phyloP scores from a whole-genome alignment of 1,284 basidiomycete genomes.

The Ustilago loliicola region DNA sequence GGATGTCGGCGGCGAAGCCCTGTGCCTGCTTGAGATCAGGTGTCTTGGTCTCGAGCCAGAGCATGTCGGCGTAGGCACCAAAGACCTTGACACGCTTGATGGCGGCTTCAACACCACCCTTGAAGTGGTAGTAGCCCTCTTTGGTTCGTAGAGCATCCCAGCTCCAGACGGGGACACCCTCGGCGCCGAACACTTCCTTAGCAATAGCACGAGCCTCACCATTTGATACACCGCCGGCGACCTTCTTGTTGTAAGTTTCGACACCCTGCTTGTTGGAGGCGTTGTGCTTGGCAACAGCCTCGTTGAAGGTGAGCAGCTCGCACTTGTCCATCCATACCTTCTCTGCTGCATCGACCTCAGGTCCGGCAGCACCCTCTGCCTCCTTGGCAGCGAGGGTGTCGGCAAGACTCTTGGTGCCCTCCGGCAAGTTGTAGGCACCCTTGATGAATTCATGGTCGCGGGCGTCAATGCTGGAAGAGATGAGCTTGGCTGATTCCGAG shows the following conservation, averaged over 20 bases:
- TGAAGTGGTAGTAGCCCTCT: slow-evolving; percentile 92
- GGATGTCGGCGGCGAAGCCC: slow-evolving; percentile 82
- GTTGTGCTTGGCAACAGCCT: slow-evolving; percentile 76
- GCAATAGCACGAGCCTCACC: slow-evolving; percentile 81
- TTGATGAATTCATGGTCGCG: slow-evolving; percentile 75
- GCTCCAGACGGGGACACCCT: slow-evolving; percentile 79
- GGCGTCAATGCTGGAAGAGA: slow-evolving; percentile 85
- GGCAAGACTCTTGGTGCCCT: slow-evolving; percentile 59
- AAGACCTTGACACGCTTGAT: slow-evolving; percentile 84
- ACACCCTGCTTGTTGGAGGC: slow-evolving; percentile 72
- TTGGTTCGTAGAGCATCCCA: slow-evolving; percentile 92
- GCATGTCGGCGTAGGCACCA: slow-evolving; percentile 73
- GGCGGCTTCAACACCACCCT: slow-evolving; percentile 86
- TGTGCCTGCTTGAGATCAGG: slow-evolving; percentile 85
- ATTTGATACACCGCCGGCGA: slow-evolving; percentile 79
- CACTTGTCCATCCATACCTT: slow-evolving; percentile 69
- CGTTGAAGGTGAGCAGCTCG: slow-evolving; percentile 79
- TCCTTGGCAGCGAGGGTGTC: slow-evolving; percentile 65
- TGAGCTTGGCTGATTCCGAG: slow-evolving; percentile 87
- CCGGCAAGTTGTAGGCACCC: slow-evolving; percentile 67
- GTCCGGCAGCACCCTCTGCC: slow-evolving; percentile 56
- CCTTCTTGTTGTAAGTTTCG: slow-evolving; percentile 74
- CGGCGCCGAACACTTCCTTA: slow-evolving; percentile 79
- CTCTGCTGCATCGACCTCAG: slow-evolving; percentile 65
- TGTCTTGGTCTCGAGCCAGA: slow-evolving; percentile 83